These are phyloP conservation scores for Sporothrix pseudoabietina DNA, from an alignment of 2,329 filamentous ascomycete genomes.

Conservation along the genomic window DNA sequence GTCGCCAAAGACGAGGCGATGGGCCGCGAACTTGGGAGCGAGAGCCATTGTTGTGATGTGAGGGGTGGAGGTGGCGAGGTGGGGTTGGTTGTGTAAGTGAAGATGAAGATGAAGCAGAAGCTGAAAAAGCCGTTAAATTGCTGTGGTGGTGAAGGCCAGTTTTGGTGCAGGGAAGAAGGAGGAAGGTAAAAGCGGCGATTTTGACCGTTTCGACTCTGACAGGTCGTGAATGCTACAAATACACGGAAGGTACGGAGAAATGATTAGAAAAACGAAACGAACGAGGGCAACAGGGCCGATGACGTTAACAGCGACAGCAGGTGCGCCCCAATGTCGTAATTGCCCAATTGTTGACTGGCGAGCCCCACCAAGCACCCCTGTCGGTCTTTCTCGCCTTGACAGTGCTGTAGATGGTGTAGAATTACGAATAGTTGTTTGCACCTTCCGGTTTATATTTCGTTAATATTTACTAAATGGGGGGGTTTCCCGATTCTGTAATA, in stretches of 20 bases:
- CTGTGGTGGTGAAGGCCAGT: not conserved
- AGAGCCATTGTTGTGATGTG: conserved; percentile 62
- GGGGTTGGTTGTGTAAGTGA: not conserved
- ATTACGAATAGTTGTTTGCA: not conserved
- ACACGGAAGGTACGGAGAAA: not conserved
- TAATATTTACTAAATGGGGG: not conserved
- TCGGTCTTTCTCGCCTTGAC: not conserved
- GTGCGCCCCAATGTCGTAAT: conserved; percentile 2
- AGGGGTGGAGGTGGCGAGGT: not conserved
- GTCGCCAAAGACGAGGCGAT: conserved; percentile 60
- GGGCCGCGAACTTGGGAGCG: conserved; percentile 74
- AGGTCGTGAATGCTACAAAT: not conserved
- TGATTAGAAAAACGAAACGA: not conserved
- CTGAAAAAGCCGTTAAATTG: not conserved
- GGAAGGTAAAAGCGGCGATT: not conserved
- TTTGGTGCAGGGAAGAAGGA: not conserved
- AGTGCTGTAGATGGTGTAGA: not conserved
- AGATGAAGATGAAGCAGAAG: not conserved
- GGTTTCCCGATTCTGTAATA: not conserved
- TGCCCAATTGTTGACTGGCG: conserved; percentile 5
- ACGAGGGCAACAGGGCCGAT: not conserved
- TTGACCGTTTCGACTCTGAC: not conserved
- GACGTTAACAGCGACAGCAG: not conserved
- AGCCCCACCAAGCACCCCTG: not conserved
- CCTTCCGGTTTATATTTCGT: not conserved